Evolutionary conservation across 2,329 filamentous ascomycete species (phyloP).

Genomic region (Cladosporium velox): DNA sequence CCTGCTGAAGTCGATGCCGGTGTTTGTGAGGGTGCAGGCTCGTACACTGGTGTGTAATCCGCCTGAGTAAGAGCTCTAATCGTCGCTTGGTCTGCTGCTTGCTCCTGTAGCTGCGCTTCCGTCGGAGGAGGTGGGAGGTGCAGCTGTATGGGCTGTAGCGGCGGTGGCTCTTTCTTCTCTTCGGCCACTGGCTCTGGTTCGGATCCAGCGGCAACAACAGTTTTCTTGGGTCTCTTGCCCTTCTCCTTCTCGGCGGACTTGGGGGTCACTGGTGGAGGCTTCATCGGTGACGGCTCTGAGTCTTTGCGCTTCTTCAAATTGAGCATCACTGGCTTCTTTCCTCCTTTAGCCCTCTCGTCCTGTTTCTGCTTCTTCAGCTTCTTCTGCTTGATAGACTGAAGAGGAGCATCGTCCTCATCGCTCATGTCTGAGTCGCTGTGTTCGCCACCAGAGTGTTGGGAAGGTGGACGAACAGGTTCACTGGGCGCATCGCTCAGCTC

Average conservation of each 20-base stretch:
- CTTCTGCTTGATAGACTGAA: constrained; percentile 26
- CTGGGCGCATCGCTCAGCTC: constrained; percentile 17
- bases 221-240: constrained; percentile 23
- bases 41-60: background rate
- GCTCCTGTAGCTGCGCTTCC: constrained; percentile 9
- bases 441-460: constrained; percentile 54
- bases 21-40: background rate
- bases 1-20: constrained; percentile 8
- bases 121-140: constrained; percentile 18
- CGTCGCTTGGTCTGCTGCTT: background rate
- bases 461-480: constrained; percentile 40
- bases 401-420: constrained; percentile 51
- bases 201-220: constrained; percentile 11
- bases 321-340: constrained; percentile 22
- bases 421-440: constrained; percentile 44
- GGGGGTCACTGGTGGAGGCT: constrained; percentile 6
- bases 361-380: constrained; percentile 37
- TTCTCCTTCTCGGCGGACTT: constrained; percentile 23
- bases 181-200: constrained; percentile 12
- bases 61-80: background rate
- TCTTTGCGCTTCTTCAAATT: constrained; percentile 21
- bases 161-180: constrained; percentile 13
- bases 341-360: constrained; percentile 25
- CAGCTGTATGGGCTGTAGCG: constrained; percentile 10
- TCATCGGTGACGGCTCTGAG: constrained; percentile 10